Evolutionary conservation across 768 basidiomycete genomes (phyloP), one percentile per base, ranked within the genome.

Genomic region (Cystofilobasidium ferigula): DNA sequence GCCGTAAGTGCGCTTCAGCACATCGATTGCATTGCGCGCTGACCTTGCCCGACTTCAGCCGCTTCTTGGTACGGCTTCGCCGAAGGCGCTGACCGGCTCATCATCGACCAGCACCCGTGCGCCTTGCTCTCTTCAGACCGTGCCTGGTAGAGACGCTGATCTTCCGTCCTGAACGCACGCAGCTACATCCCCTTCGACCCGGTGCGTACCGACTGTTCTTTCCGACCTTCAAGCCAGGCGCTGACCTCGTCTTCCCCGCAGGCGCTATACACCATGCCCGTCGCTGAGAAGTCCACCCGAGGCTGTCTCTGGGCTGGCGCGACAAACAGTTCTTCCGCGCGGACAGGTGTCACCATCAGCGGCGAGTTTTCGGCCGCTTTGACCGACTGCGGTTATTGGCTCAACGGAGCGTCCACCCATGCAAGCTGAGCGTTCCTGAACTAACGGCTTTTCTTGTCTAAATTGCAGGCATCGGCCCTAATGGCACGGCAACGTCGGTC

Each of bases 261-360:
- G 48, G 26, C 51, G 51, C 51, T 54, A 5, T 54, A 54, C 51
- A 18, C 26, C 28, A 32, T 54, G 51, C 18, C 51, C 13, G 32
- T 18, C 2, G 14, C 34, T 10, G 26, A 53, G 20, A 53, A 53
- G 48, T 28, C 24, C 7, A 36, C 34, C 20, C 53, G 51, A 34
- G 48, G 48, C 22, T 63, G 62, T 16, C 36, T 78, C 14, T 97
- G 94, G 93, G 89, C 81, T 14, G 72, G 75, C 13, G 71, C 71
- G 40, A 82, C 89, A 70, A 97, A 97, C 76, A 78, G 74, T 9
- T 88, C 90, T 0, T 86, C 87, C 82, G 75, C 76, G 22, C 78
- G 79, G n/a, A 90, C 89, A 70, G 94, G 94, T 35, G 72, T 94
- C 62, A 84, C 85, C 12, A 80, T 79, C 54, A 89, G 90, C 36